These are phyloP conservation scores for Termitomyces sp. DNA, from an alignment of 768 basidiomycete genomes.

Conservation along the genomic window DNA sequence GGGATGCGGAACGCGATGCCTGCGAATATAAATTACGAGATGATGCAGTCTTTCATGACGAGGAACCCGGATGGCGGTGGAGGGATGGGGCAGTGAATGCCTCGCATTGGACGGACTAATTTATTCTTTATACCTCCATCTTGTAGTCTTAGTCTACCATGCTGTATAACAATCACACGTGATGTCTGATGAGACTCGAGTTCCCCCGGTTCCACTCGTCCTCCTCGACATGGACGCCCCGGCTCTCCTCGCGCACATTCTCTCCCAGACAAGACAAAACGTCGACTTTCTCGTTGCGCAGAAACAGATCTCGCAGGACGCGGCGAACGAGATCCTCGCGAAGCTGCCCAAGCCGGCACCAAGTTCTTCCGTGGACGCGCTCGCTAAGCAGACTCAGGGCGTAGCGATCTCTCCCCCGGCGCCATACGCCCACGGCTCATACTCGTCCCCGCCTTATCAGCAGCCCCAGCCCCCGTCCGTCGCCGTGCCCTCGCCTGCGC, in stretches of 20 bases:
- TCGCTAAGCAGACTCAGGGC: conserved; percentile 6
- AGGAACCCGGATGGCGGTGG: conserved; percentile 21
- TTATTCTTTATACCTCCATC: conserved; percentile 7
- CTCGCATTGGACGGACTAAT: background rate
- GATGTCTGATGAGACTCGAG: background rate
- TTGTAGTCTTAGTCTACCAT: conserved; percentile 2
- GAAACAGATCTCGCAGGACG: conserved; percentile 38
- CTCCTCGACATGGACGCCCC: conserved; percentile 6
- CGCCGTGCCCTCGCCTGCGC: background rate
- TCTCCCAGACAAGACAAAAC: conserved; percentile 50
- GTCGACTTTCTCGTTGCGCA: conserved; percentile 50
- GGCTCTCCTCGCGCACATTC: conserved; percentile 35
- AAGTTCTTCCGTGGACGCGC: background rate
- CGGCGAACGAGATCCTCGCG: conserved; percentile 40
- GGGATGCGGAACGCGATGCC: conserved; percentile 13
- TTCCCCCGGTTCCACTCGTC: too few species aligned
- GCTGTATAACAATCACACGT: conserved; percentile 6
- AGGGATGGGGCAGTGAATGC: conserved; percentile 7
- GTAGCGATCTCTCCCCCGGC: background rate
- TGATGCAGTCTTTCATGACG: conserved; percentile 40
- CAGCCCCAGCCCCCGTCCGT: conserved; percentile 1
- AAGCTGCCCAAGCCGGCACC: conserved; percentile 27
- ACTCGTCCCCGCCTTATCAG: background rate
- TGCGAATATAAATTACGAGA: conserved; percentile 31
- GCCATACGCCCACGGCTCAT: background rate